A percentile compares a stretch with the other conserved stretches of the same genome.
phyloP scores from a whole-genome alignment of 2,329 filamentous ascomycete genomes.

The Aplosporella prunicola region DNA sequence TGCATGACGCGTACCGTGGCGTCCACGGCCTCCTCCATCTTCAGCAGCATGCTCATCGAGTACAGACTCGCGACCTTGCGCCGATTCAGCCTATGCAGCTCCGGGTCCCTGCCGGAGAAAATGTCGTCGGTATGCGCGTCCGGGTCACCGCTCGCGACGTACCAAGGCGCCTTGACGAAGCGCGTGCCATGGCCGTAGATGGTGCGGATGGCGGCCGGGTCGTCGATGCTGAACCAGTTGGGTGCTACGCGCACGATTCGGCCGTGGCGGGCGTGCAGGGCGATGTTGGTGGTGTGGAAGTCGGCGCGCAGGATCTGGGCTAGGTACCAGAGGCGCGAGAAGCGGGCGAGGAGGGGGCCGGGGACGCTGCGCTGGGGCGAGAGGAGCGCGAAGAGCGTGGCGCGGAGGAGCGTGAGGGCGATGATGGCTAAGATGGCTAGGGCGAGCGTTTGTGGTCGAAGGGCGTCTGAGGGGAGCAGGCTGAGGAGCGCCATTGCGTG shows the following conservation, averaged over 20 bases:
- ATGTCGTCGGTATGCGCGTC: not conserved
- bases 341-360: slow-evolving; percentile 16
- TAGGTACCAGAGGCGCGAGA: slow-evolving; percentile 16
- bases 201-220: slow-evolving; percentile 21
- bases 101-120: not conserved
- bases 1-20: not conserved
- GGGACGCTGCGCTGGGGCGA: slow-evolving; percentile 14
- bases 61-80: slow-evolving; percentile 1
- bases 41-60: not conserved
- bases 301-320: slow-evolving; percentile 14
- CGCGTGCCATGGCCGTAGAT: slow-evolving; percentile 34
- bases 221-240: slow-evolving; percentile 21
- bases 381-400: too few relatives aligned
- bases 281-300: slow-evolving; percentile 16
- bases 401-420: too few relatives aligned
- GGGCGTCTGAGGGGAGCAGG: too few relatives aligned
- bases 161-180: slow-evolving; percentile 43
- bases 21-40: not conserved
- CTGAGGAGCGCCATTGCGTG: too few relatives aligned
- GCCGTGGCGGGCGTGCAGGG: slow-evolving; percentile 20
- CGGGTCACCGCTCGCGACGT: slow-evolving; percentile 18
- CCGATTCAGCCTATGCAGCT: not conserved
- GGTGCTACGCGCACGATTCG: slow-evolving; percentile 25
- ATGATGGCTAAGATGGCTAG: too few relatives aligned
- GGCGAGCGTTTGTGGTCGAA: too few relatives aligned